Evolutionary conservation across 2,329 filamentous ascomycete species (phyloP), one percentile per base, ranked within the genome.

Genomic region (Trichoderma gracile): DNA sequence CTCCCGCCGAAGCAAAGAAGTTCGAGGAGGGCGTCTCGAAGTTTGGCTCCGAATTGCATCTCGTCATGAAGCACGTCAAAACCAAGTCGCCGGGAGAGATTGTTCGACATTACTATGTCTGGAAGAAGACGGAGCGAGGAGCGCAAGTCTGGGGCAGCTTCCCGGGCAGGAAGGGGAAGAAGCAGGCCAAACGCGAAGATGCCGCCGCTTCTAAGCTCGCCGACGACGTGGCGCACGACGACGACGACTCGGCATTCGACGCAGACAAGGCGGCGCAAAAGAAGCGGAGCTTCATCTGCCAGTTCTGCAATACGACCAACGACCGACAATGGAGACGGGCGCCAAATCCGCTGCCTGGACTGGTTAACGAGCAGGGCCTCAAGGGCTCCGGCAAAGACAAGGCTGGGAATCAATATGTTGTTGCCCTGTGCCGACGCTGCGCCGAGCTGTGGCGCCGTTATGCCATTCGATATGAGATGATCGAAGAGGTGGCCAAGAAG

Each of bases 161-260:
- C 71, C 87, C 91, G 57, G 92, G 91, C 12, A 87, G 94, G 52
- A 96, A 96, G 74, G 91, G 92, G 64, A 96, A 94, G 76, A 97
- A 95, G 77, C 92, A 96, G 73, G 87, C 88, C 47, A 91, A 89
- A 73, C 89, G 87, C 70, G 85, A 84, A 27, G 89, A 91, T 71
- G 89, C 88, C 53, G 84, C 85, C 7, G 84, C 85, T 17, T 86
- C 86, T 33, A 96, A 95, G 74, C 80, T 97, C 33, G 87, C 95
- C 67, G 93, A 97, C 71, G 94, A 98, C 74, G 89, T 99, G 67
- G 95, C 94, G 8, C 90, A 99, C 74, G 89, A 94, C 67, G 84
- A 90, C 15, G 95, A 99, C 70, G 95, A 99, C 77, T 99, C 95
- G 6, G 95, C 95, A 3, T 99, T 97, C 71, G 95, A 99, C 74